Percentiles rank a stretch among this genome's conserved stretches.
Conservation (phyloP, 805 yeast genomes). For the Barnettozyma wickerhamii region DNA sequence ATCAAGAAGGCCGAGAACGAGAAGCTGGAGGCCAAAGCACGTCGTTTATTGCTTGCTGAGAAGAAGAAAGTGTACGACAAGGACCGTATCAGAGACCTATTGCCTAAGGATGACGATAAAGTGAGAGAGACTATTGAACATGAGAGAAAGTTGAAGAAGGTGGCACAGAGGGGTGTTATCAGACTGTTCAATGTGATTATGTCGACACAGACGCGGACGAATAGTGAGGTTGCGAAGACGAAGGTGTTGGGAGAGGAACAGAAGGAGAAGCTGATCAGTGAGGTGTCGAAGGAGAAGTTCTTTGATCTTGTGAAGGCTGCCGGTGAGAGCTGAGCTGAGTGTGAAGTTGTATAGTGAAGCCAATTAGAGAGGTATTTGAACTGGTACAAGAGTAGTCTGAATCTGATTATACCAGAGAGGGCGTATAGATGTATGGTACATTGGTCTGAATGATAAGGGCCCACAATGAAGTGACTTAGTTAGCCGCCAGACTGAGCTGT, state of each 20-base stretch:
- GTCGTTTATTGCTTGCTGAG: conserved; percentile 62
- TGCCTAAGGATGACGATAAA: conserved; percentile 58
- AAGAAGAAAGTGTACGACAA: conserved; percentile 63
- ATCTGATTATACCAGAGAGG: too few relatives aligned
- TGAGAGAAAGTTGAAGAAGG: conserved; percentile 67
- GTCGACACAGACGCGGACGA: conserved; percentile 66
- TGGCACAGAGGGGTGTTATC: conserved; percentile 87
- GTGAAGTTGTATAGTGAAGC: too few relatives aligned
- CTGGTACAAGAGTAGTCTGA: too few relatives aligned
- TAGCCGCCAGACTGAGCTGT: too few relatives aligned
- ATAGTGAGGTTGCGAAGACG: conserved; percentile 43
- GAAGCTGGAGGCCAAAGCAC: conserved; percentile 81
- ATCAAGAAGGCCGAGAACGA: conserved; percentile 72
- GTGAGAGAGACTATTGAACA: conserved; percentile 58
- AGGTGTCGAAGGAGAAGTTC: conserved; percentile 84
- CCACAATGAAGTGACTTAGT: too few relatives aligned
- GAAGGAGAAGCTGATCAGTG: conserved; percentile 61
- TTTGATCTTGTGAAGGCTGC: conserved; percentile 83
- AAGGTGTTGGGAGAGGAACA: conserved; percentile 38
- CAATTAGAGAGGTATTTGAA: too few relatives aligned
- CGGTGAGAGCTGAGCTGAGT: too few relatives aligned
- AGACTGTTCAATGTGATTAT: conserved; percentile 79
- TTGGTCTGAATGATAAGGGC: too few relatives aligned
- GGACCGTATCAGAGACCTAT: conserved; percentile 60
- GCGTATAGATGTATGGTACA: too few relatives aligned